Conservation (phyloP, 2,329 filamentous ascomycete species). For the Mollisiaceae sp. region DNA sequence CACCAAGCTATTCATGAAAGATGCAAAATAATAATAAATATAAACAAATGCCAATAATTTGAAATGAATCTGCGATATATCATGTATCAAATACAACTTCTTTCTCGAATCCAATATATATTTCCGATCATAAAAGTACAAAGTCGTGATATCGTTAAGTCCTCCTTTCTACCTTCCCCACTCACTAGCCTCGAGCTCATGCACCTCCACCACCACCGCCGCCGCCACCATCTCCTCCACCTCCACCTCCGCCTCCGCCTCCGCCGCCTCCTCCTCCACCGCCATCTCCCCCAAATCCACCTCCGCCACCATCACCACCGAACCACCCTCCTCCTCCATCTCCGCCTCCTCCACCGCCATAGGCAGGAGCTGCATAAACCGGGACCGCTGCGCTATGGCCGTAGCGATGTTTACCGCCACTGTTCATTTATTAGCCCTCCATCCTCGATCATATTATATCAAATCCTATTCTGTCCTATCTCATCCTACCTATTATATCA, state of each 20-base stretch:
- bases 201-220: neutral
- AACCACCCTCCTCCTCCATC: slow-evolving; percentile 17
- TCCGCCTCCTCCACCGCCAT: neutral
- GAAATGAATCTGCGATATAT: too few relatives aligned
- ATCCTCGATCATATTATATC: too few relatives aligned
- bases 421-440: neutral
- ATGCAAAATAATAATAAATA: too few relatives aligned
- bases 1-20: too few relatives aligned
- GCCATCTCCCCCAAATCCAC: slow-evolving; percentile 10
- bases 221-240: neutral
- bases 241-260: slow-evolving; percentile 11
- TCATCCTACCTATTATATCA: too few relatives aligned
- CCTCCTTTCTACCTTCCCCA: neutral
- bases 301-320: slow-evolving; percentile 9
- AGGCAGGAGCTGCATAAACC: neutral
- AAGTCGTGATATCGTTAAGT: slow-evolving; percentile 3
- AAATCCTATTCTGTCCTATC: too few relatives aligned
- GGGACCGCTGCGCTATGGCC: neutral
- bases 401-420: neutral
- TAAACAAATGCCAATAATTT: too few relatives aligned
- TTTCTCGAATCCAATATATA: too few relatives aligned
- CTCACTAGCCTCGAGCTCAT: neutral
- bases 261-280: slow-evolving; percentile 13
- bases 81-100: too few relatives aligned
- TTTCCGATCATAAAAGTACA: too few relatives aligned